Conservation (phyloP, 192 early-diverging fungal species). For the Coemansia sp. region DNA sequence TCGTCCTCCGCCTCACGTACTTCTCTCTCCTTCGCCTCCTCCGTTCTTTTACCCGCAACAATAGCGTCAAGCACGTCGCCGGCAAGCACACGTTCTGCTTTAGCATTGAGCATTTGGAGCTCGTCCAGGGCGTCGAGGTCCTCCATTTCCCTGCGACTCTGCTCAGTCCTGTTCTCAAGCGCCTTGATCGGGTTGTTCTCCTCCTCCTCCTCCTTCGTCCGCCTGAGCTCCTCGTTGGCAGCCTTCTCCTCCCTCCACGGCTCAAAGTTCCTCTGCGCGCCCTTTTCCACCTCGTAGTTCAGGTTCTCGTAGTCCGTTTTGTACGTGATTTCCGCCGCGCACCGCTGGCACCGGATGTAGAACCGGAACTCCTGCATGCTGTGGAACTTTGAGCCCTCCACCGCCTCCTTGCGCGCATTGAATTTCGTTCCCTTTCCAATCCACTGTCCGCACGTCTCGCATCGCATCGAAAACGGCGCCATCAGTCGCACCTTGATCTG, state of each 20-base stretch:
- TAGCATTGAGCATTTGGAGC: slow-evolving; percentile 84
- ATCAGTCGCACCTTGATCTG: slow-evolving; percentile 97
- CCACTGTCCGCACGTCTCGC: slow-evolving; percentile 93
- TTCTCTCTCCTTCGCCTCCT: slow-evolving; percentile 16
- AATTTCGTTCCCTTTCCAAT: slow-evolving; percentile 98
- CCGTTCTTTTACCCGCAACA: slow-evolving; percentile 8
- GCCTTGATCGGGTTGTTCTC: slow-evolving; percentile 94
- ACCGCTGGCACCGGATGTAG: slow-evolving; percentile 89
- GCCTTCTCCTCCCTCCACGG: slow-evolving; percentile 80
- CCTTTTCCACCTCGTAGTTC: slow-evolving; percentile 93
- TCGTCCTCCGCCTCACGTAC: slow-evolving; percentile 35
- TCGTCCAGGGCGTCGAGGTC: slow-evolving; percentile 96
- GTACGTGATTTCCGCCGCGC: slow-evolving; percentile 96
- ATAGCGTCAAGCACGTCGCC: slow-evolving; percentile 64
- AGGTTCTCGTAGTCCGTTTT: slow-evolving; percentile 95
- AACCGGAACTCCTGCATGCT: slow-evolving; percentile 77
- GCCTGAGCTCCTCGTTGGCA: slow-evolving; percentile 58
- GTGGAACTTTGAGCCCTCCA: slow-evolving; percentile 58
- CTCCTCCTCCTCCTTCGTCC: slow-evolving; percentile 73
- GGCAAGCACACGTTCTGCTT: slow-evolving; percentile 72
- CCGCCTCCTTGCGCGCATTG: slow-evolving; percentile 91
- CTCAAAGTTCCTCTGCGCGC: slow-evolving; percentile 93
- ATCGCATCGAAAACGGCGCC: slow-evolving; percentile 99
- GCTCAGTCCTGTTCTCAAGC: slow-evolving; percentile 90
- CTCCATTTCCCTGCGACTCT: slow-evolving; percentile 97